Percentiles rank a stretch among this genome's conserved stretches.
These are phyloP conservation scores for Penicillium antarcticum DNA, from an alignment of 495 filamentous ascomycete genomes.

Conservation along the genomic window DNA sequence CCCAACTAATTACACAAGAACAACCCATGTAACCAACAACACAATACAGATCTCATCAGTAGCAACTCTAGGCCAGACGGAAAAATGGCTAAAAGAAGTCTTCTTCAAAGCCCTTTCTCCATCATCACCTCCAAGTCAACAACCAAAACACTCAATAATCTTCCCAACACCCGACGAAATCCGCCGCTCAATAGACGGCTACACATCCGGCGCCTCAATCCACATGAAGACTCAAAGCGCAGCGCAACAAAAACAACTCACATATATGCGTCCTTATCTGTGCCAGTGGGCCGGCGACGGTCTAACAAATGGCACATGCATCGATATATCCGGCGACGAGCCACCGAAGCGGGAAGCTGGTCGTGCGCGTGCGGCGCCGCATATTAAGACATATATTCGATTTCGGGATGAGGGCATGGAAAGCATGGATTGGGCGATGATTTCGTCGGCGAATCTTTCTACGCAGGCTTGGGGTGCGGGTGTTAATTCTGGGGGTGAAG, in stretches of 20 bases:
- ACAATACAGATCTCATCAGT: slow-evolving; percentile 64
- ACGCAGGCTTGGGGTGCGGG: slow-evolving; percentile 87
- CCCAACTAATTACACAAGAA: neutral
- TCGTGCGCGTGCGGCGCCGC: slow-evolving; percentile 77
- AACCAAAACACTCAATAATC: slow-evolving; percentile 55
- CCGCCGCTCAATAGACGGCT: slow-evolving; percentile 75
- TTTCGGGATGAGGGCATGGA: slow-evolving; percentile 49
- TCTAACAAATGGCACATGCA: slow-evolving; percentile 1
- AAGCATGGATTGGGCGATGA: slow-evolving; percentile 78
- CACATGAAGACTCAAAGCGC: slow-evolving; percentile 72
- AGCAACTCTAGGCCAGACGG: slow-evolving; percentile 69
- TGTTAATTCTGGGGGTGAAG: slow-evolving; percentile 48
- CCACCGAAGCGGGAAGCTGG: slow-evolving; percentile 44
- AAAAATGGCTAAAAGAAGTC: slow-evolving; percentile 69
- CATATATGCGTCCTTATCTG: slow-evolving; percentile 67
- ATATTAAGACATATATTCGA: slow-evolving; percentile 88
- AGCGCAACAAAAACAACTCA: slow-evolving; percentile 69
- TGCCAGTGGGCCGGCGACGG: slow-evolving; percentile 64
- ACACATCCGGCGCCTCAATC: slow-evolving; percentile 73
- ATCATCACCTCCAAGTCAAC: slow-evolving; percentile 12
- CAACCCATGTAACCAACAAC: neutral
- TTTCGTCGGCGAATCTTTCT: slow-evolving; percentile 83
- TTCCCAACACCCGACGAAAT: slow-evolving; percentile 82
- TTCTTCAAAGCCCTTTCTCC: slow-evolving; percentile 58
- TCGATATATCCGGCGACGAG: slow-evolving; percentile 12